Evolutionary conservation across 305 asterid genomes (phyloP).

Genomic region (Solanum hybrid): DNA sequence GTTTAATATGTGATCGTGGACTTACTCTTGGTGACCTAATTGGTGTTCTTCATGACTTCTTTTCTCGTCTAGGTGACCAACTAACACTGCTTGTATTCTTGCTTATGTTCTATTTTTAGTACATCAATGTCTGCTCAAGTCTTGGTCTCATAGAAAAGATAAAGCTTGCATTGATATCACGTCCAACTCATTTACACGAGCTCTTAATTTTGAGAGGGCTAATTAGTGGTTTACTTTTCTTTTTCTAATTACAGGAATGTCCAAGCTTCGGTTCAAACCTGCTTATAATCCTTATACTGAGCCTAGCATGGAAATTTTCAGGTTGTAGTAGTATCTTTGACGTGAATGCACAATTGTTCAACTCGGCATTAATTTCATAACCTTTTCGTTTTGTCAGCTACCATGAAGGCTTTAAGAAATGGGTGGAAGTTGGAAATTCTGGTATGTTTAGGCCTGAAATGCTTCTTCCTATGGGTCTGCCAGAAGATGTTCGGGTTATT

Average conservation of each 20-base stretch:
- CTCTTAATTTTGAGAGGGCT: background rate
- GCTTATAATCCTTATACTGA: constrained; percentile 98
- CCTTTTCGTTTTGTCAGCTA: constrained; percentile 35
- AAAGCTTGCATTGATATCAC: background rate
- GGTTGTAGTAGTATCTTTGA: constrained; percentile 29
- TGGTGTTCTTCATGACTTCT: constrained; percentile 85
- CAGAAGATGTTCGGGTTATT: constrained; percentile 87
- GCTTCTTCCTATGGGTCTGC: constrained; percentile 95
- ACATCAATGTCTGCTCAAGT: background rate
- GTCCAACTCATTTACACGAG: background rate
- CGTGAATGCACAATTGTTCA: background rate
- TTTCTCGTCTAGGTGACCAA: constrained; percentile 71
- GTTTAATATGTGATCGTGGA: constrained; percentile 85
- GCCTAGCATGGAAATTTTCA: constrained; percentile 99
- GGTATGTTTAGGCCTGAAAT: constrained; percentile 99
- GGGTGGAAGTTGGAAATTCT: constrained; percentile 97
- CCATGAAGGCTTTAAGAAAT: constrained; percentile 87
- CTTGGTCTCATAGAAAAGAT: background rate
- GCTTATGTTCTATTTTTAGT: background rate
- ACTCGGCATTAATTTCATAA: background rate
- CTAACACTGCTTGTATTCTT: background rate
- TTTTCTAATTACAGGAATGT: constrained; percentile 58
- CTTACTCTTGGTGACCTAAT: constrained; percentile 90
- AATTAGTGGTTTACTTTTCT: background rate
- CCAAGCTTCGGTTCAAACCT: constrained; percentile 90